A percentile compares a stretch with the other conserved stretches of the same genome.
phyloP scores from a whole-genome alignment of 371 early-diverging fungal species.

The Rhizopus stolonifer region DNA sequence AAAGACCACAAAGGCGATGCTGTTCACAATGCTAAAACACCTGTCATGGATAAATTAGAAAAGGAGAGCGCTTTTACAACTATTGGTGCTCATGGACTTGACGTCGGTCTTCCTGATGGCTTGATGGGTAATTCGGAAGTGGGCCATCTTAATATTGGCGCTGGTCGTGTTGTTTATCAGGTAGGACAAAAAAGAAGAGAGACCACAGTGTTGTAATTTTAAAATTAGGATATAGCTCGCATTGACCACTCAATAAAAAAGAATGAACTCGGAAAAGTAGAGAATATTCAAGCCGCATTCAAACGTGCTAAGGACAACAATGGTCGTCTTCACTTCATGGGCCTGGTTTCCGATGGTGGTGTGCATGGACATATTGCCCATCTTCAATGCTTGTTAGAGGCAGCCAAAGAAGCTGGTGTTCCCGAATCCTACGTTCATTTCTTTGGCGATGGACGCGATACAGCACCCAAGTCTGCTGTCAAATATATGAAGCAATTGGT shows the following conservation, averaged over 20 bases:
- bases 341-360: slow-evolving; percentile 98
- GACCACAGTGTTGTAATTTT: not conserved
- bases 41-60: slow-evolving; percentile 88
- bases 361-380: slow-evolving; percentile 99
- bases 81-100: slow-evolving; percentile 94
- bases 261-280: slow-evolving; percentile 71
- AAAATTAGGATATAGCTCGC: slow-evolving; percentile 89
- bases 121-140: slow-evolving; percentile 99
- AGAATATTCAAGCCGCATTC: slow-evolving; percentile 80
- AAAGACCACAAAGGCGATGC: slow-evolving; percentile 84
- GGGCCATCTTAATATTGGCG: slow-evolving; percentile 99
- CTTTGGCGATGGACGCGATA: slow-evolving; percentile 99
- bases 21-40: slow-evolving; percentile 91
- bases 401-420: slow-evolving; percentile 85
- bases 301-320: slow-evolving; percentile 81
- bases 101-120: slow-evolving; percentile 98
- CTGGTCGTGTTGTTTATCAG: slow-evolving; percentile 98
- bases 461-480: slow-evolving; percentile 87
- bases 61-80: slow-evolving; percentile 71
- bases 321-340: slow-evolving; percentile 94
- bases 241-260: slow-evolving; percentile 90
- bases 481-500: slow-evolving; percentile 74
- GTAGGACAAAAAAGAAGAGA: slow-evolving; percentile 36
- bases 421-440: slow-evolving; percentile 93
- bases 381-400: slow-evolving; percentile 78